phyloP scores from a whole-genome alignment of 2,329 filamentous ascomycete genomes.

The Exophiala lecanii-corni region DNA sequence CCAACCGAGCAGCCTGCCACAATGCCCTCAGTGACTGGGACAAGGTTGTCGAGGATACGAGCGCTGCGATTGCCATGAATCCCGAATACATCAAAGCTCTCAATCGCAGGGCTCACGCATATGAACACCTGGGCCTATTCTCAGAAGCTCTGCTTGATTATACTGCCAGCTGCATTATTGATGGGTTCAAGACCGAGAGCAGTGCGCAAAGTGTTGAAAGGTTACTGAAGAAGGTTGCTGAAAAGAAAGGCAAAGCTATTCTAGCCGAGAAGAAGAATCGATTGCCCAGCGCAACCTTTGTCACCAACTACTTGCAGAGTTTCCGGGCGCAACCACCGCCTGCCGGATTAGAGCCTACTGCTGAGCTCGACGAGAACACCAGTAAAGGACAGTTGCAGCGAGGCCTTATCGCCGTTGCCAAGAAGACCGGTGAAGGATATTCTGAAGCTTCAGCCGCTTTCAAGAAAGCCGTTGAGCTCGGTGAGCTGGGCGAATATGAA shows the following conservation, averaged over 20 bases:
- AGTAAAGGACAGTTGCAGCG: constrained; percentile 82
- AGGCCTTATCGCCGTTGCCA: constrained; percentile 73
- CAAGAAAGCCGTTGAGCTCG: constrained; percentile 78
- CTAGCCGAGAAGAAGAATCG: constrained; percentile 74
- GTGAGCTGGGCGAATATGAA: constrained; percentile 74
- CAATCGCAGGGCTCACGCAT: constrained; percentile 93
- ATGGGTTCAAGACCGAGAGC: constrained; percentile 87
- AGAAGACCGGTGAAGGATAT: constrained; percentile 87
- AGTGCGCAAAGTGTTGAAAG: constrained; percentile 88
- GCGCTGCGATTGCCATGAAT: constrained; percentile 87
- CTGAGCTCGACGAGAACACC: constrained; percentile 70
- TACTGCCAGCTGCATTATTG: constrained; percentile 98
- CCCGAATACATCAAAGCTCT: constrained; percentile 96
- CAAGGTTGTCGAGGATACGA: constrained; percentile 95
- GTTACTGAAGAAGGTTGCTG: constrained; percentile 92
- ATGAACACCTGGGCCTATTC: constrained; percentile 86
- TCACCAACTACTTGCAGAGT: constrained; percentile 98
- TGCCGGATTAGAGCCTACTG: constrained; percentile 72
- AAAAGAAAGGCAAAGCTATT: constrained; percentile 88
- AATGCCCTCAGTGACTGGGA: constrained; percentile 91
- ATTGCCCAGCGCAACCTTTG: constrained; percentile 91
- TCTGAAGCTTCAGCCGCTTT: constrained; percentile 82
- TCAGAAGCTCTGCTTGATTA: constrained; percentile 95
- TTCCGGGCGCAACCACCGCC: constrained; percentile 82
- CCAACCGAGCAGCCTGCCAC: constrained; percentile 95